Base-by-base conservation (phyloP, 441 rosid species). In the Gossypium lobatum region DNA sequence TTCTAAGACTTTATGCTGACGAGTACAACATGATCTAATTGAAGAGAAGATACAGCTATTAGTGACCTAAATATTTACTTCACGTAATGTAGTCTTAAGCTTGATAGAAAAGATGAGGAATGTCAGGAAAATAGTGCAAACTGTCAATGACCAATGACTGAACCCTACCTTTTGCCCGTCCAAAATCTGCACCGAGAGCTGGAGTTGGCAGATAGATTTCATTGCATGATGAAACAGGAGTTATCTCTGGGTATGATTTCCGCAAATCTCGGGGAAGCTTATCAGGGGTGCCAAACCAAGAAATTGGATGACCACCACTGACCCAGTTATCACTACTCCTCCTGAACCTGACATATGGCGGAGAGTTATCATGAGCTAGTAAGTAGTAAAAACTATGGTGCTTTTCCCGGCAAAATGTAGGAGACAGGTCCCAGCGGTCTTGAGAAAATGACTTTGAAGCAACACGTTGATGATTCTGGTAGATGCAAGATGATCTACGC, bases 351-450 rank as follows among this genome's bases (percentile, higher is more conserved):
- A 50, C 59, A 84, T 71, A 80, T 70, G 86, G 76, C 14, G 91
- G 85, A 2, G 85, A 73, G 34, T 75, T 78, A 80, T 89, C 83
- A 59, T 83, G 85, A 76, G 92, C 83, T 75, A 84, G 78, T 57
- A 82, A 80, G 78, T 83, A 84, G 77, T 85, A 87, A 42, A 96
- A 85, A 71, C 90, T 88, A 70, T 80, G 88, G 76, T 86, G 89
- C 81, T 88, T 93, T 80, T 85, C 89, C 80, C 85, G 77, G 78
- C 90, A 84, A 73, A 89, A 54, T 20, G 86, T 85, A 69, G 39
- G 89, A 71, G 83, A 75, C 18, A 84, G 72, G 75, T 78, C 82
- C 88, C 89, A 83, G 74, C 78, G 71, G 72, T 86, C 85, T 48
- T 64, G 72, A 9, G 86, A 79, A 81, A 79, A 73, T 34, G 86